phyloP scores from a whole-genome alignment of 108 stramenopile species.

The Stephanodiscus minutulus region DNA sequence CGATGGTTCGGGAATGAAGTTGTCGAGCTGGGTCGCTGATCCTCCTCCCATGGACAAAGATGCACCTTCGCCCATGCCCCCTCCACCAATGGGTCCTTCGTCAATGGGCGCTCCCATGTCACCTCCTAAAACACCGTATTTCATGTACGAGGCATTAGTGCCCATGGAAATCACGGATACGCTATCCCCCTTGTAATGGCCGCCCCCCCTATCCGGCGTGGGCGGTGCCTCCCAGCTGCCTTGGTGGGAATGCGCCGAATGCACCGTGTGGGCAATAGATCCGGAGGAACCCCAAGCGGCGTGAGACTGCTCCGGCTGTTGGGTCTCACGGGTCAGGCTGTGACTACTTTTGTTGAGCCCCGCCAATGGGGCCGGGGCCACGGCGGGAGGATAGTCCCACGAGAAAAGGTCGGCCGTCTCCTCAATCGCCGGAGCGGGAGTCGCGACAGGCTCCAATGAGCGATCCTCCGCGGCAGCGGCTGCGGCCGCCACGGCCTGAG shows the following conservation, averaged over 20 bases:
- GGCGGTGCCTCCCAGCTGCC: neutral
- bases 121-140: neutral
- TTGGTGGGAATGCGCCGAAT: neutral
- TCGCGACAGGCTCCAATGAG: constrained; percentile 16
- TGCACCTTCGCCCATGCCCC: no score
- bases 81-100: no score
- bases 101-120: constrained; percentile 12
- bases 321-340: neutral
- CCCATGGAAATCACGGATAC: constrained; percentile 4
- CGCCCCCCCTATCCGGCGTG: neutral
- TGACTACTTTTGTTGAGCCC: constrained; percentile 6
- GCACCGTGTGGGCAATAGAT: neutral
- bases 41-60: neutral
- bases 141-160: no score
- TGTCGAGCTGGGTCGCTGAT: neutral
- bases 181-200: neutral
- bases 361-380: constrained; percentile 17
- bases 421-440: constrained; percentile 12
- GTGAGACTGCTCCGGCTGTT: constrained; percentile 7
- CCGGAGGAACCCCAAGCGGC: neutral
- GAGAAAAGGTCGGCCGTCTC: constrained; percentile 44
- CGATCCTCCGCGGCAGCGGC: constrained; percentile 27
- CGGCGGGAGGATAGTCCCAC: constrained; percentile 34
- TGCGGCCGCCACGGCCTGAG: constrained; percentile 42
- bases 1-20: neutral